Evolutionary conservation across 1,139 yeast species (phyloP).

Genomic region (Debaryomycetaceae sp.): DNA sequence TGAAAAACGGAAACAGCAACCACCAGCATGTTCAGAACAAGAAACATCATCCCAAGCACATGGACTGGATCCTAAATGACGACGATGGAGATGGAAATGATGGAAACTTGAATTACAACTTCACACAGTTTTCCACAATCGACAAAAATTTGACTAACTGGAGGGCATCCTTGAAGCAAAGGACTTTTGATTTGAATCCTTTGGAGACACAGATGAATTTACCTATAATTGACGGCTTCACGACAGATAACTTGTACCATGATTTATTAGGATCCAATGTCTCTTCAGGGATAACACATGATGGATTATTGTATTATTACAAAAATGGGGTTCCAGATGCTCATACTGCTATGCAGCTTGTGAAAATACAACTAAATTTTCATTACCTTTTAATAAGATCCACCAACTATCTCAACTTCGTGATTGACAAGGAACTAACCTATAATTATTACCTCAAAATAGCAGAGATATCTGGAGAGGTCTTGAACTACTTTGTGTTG

Average conservation of each 20-base stretch:
- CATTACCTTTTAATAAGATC: slow-evolving; percentile 44
- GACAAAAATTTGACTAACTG: slow-evolving; percentile 44
- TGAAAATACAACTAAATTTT: slow-evolving; percentile 44
- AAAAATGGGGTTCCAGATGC: slow-evolving; percentile 39
- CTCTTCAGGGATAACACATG: slow-evolving; percentile 24
- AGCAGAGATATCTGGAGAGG: slow-evolving; percentile 37
- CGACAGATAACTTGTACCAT: slow-evolving; percentile 33
- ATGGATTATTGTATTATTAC: slow-evolving; percentile 28
- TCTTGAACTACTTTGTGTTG: slow-evolving; percentile 36
- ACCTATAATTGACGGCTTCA: slow-evolving; percentile 22
- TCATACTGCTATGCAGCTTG: slow-evolving; percentile 38
- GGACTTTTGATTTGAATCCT: slow-evolving; percentile 28
- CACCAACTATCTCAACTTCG: slow-evolving; percentile 45
- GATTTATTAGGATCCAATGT: slow-evolving; percentile 18
- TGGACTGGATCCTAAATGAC: slow-evolving; percentile 48
- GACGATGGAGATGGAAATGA: slow-evolving; percentile 53
- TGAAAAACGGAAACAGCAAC: slow-evolving; percentile 28
- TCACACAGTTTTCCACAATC: slow-evolving; percentile 42
- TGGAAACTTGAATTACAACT: slow-evolving; percentile 48
- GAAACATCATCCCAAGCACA: slow-evolving; percentile 22
- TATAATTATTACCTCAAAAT: slow-evolving; percentile 35
- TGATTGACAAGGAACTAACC: slow-evolving; percentile 44
- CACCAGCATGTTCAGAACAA: slow-evolving; percentile 18
- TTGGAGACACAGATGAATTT: slow-evolving; percentile 35
- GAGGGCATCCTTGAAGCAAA: slow-evolving; percentile 38